Evolutionary conservation across 1,139 yeast species (phyloP).

Genomic region (Yamadazyma buinensis): DNA sequence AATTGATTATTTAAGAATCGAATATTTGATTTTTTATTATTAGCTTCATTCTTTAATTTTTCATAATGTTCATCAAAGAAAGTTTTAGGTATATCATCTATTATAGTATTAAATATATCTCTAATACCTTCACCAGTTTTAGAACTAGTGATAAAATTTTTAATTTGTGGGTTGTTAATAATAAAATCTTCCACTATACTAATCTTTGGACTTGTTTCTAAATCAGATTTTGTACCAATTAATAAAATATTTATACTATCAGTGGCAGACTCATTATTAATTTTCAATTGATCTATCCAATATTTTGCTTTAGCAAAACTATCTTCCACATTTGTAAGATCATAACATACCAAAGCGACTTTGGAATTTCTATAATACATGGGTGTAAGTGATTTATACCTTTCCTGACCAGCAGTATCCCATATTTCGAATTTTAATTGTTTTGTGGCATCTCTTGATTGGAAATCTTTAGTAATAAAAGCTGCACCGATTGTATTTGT

Average conservation of each 20-base stretch:
- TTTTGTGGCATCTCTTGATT: slow-evolving; percentile 15
- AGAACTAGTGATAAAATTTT: slow-evolving; percentile 41
- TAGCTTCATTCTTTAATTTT: slow-evolving; percentile 8
- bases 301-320: slow-evolving; percentile 38
- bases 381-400: slow-evolving; percentile 46
- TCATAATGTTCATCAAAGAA: slow-evolving; percentile 19
- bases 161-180: slow-evolving; percentile 9
- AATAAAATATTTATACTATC: slow-evolving; percentile 21
- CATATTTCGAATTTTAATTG: slow-evolving; percentile 41
- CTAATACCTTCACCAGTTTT: slow-evolving; percentile 42
- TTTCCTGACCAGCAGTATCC: slow-evolving; percentile 54
- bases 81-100: slow-evolving; percentile 39
- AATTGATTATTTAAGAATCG: slow-evolving; percentile 10
- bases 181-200: slow-evolving; percentile 10
- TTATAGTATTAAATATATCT: slow-evolving; percentile 39
- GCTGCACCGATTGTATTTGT: slow-evolving; percentile 51
- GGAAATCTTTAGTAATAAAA: slow-evolving; percentile 36
- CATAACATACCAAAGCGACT: slow-evolving; percentile 40
- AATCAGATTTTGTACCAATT: slow-evolving; percentile 35
- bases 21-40: slow-evolving; percentile 7
- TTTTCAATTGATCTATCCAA: slow-evolving; percentile 42
- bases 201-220: slow-evolving; percentile 6
- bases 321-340: slow-evolving; percentile 28
- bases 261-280: slow-evolving; percentile 18
- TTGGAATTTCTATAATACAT: slow-evolving; percentile 48